Percentiles rank a stretch among this genome's conserved stretches.
These are phyloP conservation scores for Clavispora asparagi DNA, from an alignment of 805 yeast genomes.

Conservation along the genomic window DNA sequence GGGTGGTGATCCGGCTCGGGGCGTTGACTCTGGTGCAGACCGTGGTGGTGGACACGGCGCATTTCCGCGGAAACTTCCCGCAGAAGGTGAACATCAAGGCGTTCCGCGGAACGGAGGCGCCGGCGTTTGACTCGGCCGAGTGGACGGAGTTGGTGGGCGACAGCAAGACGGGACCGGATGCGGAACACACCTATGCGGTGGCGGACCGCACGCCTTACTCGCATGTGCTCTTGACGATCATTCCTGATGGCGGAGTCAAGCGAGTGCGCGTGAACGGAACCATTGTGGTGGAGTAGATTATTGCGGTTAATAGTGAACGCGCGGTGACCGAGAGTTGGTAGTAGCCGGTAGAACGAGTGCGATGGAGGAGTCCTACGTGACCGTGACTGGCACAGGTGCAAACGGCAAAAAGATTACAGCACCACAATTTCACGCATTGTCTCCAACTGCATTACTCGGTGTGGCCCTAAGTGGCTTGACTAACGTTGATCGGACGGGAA, in stretches of 20 bases:
- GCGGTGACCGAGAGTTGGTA: too few relatives aligned
- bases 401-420: not conserved
- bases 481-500: not conserved
- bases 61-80: slow-evolving; percentile 93
- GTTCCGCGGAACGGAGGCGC: slow-evolving; percentile 28
- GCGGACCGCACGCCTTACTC: slow-evolving; percentile 36
- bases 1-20: slow-evolving; percentile 84
- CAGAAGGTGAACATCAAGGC: slow-evolving; percentile 73
- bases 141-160: slow-evolving; percentile 69
- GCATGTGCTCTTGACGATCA: slow-evolving; percentile 75
- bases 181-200: slow-evolving; percentile 59
- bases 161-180: slow-evolving; percentile 76
- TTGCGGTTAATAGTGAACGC: too few relatives aligned
- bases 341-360: too few relatives aligned
- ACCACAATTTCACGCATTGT: not conserved
- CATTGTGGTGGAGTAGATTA: slow-evolving; percentile 14
- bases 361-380: too few relatives aligned
- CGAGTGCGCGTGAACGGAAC: slow-evolving; percentile 80
- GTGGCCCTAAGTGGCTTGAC: not conserved
- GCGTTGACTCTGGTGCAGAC: slow-evolving; percentile 50
- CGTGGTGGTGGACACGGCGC: slow-evolving; percentile 84
- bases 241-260: slow-evolving; percentile 97
- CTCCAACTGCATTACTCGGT: not conserved
- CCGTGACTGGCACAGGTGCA: too few relatives aligned
- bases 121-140: slow-evolving; percentile 36